Evolutionary conservation across 1,139 yeast genomes (phyloP), one percentile per base, ranked within the genome.

Genomic region (Geotrichum reessii): DNA sequence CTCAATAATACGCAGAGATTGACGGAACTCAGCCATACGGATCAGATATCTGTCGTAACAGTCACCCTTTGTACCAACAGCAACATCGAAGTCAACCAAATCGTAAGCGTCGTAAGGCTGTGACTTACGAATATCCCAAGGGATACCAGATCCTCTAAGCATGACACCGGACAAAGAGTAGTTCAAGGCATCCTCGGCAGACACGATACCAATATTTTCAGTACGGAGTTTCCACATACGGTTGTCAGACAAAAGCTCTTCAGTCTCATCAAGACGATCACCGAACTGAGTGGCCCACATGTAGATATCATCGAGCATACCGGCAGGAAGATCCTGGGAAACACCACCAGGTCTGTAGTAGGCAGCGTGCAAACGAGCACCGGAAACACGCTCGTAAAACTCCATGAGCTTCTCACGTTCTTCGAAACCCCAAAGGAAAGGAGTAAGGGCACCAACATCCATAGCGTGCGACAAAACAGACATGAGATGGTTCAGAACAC

Each of bases 261-360:
- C 96, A 63, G 87, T 84, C 75, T 89, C 96, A 74, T 89, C 96
- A 67, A 89, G 76, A 78, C 96, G 84, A 77, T 89, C 96, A 72
- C 96, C 96, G 67, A 89, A 89, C 78, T 89, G 96, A 46, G 96
- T 89, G 59, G 96, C 96, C 96, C 96, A 89, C 93, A 88, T 88
- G 76, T 87, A 89, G 68, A 89, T 89, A 71, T 89, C 96, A 73
- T 89, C 96, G 68, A 89, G 80, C 70, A 89, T 75, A 56, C 96
- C 96, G 44, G 83, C 85, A 31, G 96, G 96, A 66, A 89, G 76
- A 74, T 89, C 96, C 75, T 87, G 96, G 24, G 95, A 77, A 40
- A 89, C 96, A 70, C 96, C 96, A 70, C 96, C 96, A 58, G 96
- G 96, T 76, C 96, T 83, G 62, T 87, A 85, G 69, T 89, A 89